These are phyloP conservation scores for Fusarium fujikuroi DNA, from an alignment of 2,329 filamentous ascomycete genomes.

Conservation along the genomic window DNA sequence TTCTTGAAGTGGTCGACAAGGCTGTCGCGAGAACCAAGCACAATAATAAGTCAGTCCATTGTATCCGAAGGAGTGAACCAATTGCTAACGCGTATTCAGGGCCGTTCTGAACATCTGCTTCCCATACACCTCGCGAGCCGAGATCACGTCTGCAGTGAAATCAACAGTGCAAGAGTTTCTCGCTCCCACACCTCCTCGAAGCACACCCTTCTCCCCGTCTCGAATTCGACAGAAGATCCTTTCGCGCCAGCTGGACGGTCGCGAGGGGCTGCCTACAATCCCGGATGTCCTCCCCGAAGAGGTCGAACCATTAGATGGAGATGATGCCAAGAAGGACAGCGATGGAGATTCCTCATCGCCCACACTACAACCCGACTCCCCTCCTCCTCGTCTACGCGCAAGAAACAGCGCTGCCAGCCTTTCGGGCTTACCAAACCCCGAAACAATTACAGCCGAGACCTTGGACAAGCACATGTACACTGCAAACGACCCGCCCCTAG, in stretches of 20 bases:
- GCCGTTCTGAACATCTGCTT: constrained; percentile 91
- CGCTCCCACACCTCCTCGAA: constrained; percentile 71
- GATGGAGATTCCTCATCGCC: constrained; percentile 70
- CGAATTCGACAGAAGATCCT: constrained; percentile 89
- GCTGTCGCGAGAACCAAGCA: constrained; percentile 87
- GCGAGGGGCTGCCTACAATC: constrained; percentile 61
- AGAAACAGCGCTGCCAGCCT: constrained; percentile 49
- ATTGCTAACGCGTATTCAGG: constrained; percentile 48
- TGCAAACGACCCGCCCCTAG: constrained; percentile 83
- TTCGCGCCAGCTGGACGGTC: constrained; percentile 67
- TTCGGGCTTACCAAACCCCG: constrained; percentile 74
- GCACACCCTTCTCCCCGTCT: constrained; percentile 84
- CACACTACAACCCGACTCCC: constrained; percentile 66
- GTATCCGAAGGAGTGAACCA: neutral
- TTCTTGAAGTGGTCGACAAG: constrained; percentile 86
- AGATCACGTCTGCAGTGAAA: constrained; percentile 91
- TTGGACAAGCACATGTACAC: constrained; percentile 91
- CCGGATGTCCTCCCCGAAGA: constrained; percentile 59
- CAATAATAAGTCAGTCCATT: constrained; percentile 75
- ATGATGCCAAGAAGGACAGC: constrained; percentile 54
- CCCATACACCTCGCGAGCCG: constrained; percentile 94
- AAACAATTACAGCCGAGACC: constrained; percentile 85
- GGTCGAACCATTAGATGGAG: constrained; percentile 55
- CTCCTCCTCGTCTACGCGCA: constrained; percentile 53
- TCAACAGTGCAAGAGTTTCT: constrained; percentile 89